A percentile compares a stretch with the other conserved stretches of the same genome.
Evolutionary conservation across 75 land plant species (phyloP).

Genomic region (Selaginella tamariscina): DNA sequence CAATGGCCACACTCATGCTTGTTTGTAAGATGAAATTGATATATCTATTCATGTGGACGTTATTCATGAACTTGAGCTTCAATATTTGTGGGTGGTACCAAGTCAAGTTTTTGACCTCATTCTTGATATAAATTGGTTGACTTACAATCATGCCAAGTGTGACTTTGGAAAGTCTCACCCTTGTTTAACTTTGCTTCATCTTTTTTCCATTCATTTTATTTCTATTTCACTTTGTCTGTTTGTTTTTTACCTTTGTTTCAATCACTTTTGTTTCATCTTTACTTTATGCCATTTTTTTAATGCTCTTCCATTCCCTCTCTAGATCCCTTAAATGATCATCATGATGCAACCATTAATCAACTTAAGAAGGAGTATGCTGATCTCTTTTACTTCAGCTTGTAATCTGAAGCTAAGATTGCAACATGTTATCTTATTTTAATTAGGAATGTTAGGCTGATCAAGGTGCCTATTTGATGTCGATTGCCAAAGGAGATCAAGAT

Average conservation of each 20-base stretch:
- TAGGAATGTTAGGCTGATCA: background rate
- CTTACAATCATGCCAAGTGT: background rate
- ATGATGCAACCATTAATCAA: background rate
- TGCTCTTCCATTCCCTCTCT: background rate
- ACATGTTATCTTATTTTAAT: background rate
- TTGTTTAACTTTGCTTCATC: background rate
- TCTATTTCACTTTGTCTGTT: background rate
- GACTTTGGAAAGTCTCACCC: background rate
- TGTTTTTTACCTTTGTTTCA: background rate
- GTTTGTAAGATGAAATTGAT: background rate
- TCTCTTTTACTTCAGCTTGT: background rate
- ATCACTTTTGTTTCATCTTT: background rate
- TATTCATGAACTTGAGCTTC: background rate
- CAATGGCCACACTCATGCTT: background rate
- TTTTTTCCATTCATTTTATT: background rate
- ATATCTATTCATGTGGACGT: background rate
- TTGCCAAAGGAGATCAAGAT: background rate
- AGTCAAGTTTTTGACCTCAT: conserved; percentile 1
- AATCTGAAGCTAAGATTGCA: background rate
- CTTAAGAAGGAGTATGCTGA: background rate
- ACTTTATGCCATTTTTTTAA: background rate
- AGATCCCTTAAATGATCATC: background rate
- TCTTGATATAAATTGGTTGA: background rate
- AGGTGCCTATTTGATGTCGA: background rate
- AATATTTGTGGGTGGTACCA: background rate